A percentile compares a stretch with the other conserved stretches of the same genome.
phyloP scores from a whole-genome alignment of 176 grass and related monocot genomes.

The Melocanna baccifera region DNA sequence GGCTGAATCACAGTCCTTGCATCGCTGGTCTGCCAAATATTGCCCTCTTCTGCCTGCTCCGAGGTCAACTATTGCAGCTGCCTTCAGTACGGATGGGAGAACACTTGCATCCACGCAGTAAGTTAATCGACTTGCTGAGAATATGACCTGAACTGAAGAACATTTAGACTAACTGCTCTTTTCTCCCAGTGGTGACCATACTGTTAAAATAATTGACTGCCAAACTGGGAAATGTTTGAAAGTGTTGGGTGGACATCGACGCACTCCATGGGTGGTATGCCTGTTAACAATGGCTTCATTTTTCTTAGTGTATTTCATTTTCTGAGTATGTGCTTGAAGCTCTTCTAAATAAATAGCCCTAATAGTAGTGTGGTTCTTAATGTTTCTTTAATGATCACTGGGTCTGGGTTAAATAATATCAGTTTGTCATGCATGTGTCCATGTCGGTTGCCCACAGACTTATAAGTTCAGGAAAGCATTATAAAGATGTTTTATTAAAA shows the following conservation, averaged over 20 bases:
- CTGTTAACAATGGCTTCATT: neutral
- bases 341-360: conserved; percentile 5
- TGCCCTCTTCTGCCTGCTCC: conserved; percentile 91
- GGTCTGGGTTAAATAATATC: neutral
- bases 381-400: neutral
- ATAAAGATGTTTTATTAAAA: neutral
- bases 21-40: conserved; percentile 73
- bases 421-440: neutral
- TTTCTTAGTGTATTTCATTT: neutral
- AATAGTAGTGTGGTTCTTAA: neutral
- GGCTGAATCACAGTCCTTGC: conserved; percentile 87
- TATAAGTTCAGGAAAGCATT: neutral
- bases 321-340: neutral
- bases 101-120: conserved; percentile 98
- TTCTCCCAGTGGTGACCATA: conserved; percentile 82
- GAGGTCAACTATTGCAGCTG: conserved; percentile 98
- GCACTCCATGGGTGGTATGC: conserved; percentile 99
- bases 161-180: conserved; percentile 39
- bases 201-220: conserved; percentile 97
- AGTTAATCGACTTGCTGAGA: conserved; percentile 29
- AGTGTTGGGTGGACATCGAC: conserved; percentile 84
- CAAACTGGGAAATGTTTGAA: conserved; percentile 93
- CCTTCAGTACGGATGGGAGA: conserved; percentile 94
- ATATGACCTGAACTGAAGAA: conserved; percentile 17
- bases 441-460: neutral